phyloP scores from a whole-genome alignment of 2,329 filamentous ascomycete genomes.

The Anisogramma anomala region DNA sequence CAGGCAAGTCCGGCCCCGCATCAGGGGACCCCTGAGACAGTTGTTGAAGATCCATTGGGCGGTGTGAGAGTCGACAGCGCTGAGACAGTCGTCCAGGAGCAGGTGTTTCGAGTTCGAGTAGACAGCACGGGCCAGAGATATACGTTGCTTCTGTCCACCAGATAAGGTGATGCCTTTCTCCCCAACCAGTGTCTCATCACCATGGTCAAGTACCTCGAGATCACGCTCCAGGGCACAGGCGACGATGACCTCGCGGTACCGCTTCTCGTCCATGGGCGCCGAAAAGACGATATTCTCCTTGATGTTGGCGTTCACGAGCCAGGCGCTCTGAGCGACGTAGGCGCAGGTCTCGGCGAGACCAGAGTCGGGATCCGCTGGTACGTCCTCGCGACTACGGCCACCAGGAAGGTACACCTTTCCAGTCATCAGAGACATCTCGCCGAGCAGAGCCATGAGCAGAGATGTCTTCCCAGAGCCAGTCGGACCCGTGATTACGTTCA shows the following conservation, averaged over 20 bases:
- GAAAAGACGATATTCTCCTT: conserved; percentile 94
- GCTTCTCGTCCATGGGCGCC: conserved; percentile 63
- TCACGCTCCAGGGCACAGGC: conserved; percentile 88
- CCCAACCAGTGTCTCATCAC: conserved; percentile 86
- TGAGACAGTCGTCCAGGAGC: conserved; percentile 87
- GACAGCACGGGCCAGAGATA: conserved; percentile 90
- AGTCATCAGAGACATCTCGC: conserved; percentile 82
- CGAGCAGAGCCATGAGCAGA: conserved; percentile 85
- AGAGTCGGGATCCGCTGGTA: conserved; percentile 70
- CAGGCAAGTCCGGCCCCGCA: conserved; percentile 82
- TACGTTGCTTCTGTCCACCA: conserved; percentile 93
- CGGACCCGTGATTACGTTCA: conserved; percentile 87
- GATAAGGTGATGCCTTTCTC: conserved; percentile 97
- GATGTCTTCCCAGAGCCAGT: conserved; percentile 96
- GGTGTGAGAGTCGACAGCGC: conserved; percentile 93
- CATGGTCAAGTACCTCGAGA: conserved; percentile 80
- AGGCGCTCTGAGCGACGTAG: conserved; percentile 93
- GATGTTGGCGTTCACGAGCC: conserved; percentile 92
- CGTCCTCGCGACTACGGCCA: conserved; percentile 72
- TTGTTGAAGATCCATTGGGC: conserved; percentile 97
- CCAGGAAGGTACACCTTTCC: conserved; percentile 79
- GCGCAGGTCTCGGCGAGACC: conserved; percentile 84
- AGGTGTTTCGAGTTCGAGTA: conserved; percentile 90
- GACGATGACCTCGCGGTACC: conserved; percentile 79
- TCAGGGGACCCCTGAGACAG: conserved; percentile 79